phyloP scores from a whole-genome alignment of 1,284 basidiomycete genomes.

The Boletus subluridellus region DNA sequence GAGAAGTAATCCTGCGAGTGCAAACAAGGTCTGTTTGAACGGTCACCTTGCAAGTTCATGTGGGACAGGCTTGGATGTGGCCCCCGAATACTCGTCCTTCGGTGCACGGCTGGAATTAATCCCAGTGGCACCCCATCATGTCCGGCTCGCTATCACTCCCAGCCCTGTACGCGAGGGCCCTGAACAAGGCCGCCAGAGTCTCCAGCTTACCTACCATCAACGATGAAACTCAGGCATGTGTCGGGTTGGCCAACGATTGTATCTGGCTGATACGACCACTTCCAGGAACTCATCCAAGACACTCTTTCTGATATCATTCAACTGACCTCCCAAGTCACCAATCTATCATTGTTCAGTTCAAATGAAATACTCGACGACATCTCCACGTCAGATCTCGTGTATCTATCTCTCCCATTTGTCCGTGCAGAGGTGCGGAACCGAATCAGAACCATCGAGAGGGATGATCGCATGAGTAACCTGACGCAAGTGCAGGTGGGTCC shows the following conservation, averaged over 20 bases:
- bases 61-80: neutral
- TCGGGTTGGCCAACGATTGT: neutral
- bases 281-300: constrained; percentile 56
- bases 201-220: constrained; percentile 45
- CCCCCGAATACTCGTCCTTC: constrained; percentile 18
- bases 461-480: constrained; percentile 59
- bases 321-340: constrained; percentile 49
- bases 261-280: constrained; percentile 13
- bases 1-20: constrained; percentile 19
- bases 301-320: constrained; percentile 52
- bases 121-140: constrained; percentile 24
- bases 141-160: constrained; percentile 37
- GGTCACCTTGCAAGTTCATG: constrained; percentile 12
- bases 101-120: neutral
- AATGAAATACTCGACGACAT: constrained; percentile 88
- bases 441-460: constrained; percentile 54
- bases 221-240: constrained; percentile 49
- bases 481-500: constrained; percentile 57
- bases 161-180: constrained; percentile 43
- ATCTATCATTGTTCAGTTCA: constrained; percentile 75
- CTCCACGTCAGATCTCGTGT: constrained; percentile 74
- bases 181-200: constrained; percentile 45
- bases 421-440: constrained; percentile 70
- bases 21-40: neutral
- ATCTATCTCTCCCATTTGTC: constrained; percentile 75